Percentiles rank a stretch among this genome's conserved stretches.
These are phyloP conservation scores for Saccharomycopsis olivae DNA, from an alignment of 805 yeast genomes.

Conservation along the genomic window DNA sequence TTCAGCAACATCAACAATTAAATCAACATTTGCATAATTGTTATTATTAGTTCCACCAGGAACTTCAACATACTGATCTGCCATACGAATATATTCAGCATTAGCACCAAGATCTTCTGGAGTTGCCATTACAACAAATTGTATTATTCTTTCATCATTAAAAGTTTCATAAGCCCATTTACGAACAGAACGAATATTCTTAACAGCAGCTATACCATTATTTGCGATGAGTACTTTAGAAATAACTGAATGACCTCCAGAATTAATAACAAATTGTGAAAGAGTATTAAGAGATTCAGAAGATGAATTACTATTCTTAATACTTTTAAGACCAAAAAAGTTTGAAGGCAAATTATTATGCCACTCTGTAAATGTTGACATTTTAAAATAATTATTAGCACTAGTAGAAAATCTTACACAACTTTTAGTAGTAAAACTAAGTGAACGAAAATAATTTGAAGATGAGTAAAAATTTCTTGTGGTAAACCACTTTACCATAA, in stretches of 20 bases:
- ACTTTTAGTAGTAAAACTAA: too few species aligned
- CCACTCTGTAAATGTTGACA: slow-evolving; percentile 2
- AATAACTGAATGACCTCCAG: slow-evolving; percentile 94
- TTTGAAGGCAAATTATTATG: slow-evolving; percentile 44
- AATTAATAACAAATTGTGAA: slow-evolving; percentile 35
- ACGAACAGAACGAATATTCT: slow-evolving; percentile 92
- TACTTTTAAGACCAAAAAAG: slow-evolving; percentile 74
- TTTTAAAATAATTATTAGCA: neutral
- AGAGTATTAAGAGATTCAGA: slow-evolving; percentile 19
- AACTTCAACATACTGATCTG: slow-evolving; percentile 95
- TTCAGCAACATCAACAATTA: slow-evolving; percentile 95
- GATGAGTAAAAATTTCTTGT: too few species aligned
- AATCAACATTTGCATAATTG: slow-evolving; percentile 95
- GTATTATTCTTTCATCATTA: slow-evolving; percentile 87
- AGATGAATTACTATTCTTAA: slow-evolving; percentile 46
- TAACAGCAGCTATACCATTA: slow-evolving; percentile 98
- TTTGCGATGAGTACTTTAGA: slow-evolving; percentile 85
- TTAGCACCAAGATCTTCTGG: slow-evolving; percentile 98
- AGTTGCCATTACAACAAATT: slow-evolving; percentile 97
- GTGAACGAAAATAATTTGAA: too few species aligned
- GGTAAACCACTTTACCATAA: neutral
- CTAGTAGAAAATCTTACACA: neutral
- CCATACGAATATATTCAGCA: slow-evolving; percentile 97
- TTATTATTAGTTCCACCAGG: slow-evolving; percentile 99
- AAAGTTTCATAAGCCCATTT: slow-evolving; percentile 99